phyloP scores from a whole-genome alignment of 225 moss, liverwort and hornwort species.

The Marchantia paleacea region DNA sequence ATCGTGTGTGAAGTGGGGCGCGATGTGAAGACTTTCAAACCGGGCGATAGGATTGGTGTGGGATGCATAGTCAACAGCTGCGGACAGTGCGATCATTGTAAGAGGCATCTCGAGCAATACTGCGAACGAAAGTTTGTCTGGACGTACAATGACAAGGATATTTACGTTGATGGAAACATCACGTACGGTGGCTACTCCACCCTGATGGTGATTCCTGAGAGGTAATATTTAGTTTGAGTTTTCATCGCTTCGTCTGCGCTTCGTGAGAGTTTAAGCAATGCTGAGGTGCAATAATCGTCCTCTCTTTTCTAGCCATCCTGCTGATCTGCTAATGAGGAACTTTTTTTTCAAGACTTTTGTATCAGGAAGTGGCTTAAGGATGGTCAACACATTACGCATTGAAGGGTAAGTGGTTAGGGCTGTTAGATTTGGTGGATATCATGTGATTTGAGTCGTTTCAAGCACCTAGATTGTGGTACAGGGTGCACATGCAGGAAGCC shows the following conservation, averaged over 20 bases:
- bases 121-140: slow-evolving; percentile 45
- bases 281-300: not conserved
- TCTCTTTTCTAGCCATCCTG: not conserved
- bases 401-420: slow-evolving; percentile 7
- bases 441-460: not conserved
- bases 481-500: not conserved
- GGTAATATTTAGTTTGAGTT: slow-evolving; percentile 11
- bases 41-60: slow-evolving; percentile 49
- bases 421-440: not conserved
- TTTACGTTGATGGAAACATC: slow-evolving; percentile 40
- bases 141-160: slow-evolving; percentile 50
- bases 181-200: slow-evolving; percentile 51
- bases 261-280: not conserved
- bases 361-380: slow-evolving; percentile 12
- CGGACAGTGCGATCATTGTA: slow-evolving; percentile 38
- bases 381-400: not conserved
- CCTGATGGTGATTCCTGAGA: slow-evolving; percentile 41
- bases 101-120: slow-evolving; percentile 35
- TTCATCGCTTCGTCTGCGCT: not conserved
- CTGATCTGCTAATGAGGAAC: not conserved
- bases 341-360: slow-evolving; percentile 13
- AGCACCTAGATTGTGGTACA: not conserved
- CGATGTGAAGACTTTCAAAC: slow-evolving; percentile 43
- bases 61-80: slow-evolving; percentile 51
- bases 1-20: slow-evolving; percentile 39